These are phyloP conservation scores for Scalesia atractyloides DNA, from an alignment of 129 eudicot genomes.

Conservation along the genomic window DNA sequence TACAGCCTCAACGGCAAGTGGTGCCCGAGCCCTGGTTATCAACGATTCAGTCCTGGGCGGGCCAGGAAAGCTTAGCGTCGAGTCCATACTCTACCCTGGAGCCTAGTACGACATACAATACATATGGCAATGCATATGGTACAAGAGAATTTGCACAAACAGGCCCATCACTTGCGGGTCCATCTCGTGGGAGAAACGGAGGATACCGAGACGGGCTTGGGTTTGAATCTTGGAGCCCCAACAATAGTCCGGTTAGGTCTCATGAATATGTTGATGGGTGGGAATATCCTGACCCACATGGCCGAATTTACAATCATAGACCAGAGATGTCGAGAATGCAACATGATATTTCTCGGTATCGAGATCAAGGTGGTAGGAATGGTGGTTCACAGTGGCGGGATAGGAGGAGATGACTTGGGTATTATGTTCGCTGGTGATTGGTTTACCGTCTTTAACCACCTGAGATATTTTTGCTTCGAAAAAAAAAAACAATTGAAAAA, in stretches of 20 bases:
- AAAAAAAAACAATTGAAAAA: slow-evolving; percentile 14
- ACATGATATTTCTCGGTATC: slow-evolving; percentile 34
- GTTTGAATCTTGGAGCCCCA: slow-evolving; percentile 73
- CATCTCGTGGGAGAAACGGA: slow-evolving; percentile 44
- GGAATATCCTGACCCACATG: slow-evolving; percentile 37
- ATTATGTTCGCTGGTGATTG: not conserved
- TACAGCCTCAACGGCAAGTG: slow-evolving; percentile 24
- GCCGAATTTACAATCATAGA: slow-evolving; percentile 32
- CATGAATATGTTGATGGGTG: slow-evolving; percentile 41
- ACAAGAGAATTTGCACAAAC: slow-evolving; percentile 30
- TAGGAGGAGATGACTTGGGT: slow-evolving; percentile 44
- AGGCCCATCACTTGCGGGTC: slow-evolving; percentile 30
- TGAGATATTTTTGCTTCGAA: not conserved
- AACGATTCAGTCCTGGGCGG: slow-evolving; percentile 37
- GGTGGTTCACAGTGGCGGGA: slow-evolving; percentile 60
- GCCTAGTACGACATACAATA: slow-evolving; percentile 36
- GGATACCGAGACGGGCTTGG: slow-evolving; percentile 32
- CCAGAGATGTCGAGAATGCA: slow-evolving; percentile 42
- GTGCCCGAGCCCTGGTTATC: slow-evolving; percentile 30
- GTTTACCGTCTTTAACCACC: not conserved
- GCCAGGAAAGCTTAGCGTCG: slow-evolving; percentile 36
- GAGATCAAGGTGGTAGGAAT: slow-evolving; percentile 41
- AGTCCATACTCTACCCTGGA: slow-evolving; percentile 34
- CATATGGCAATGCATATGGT: slow-evolving; percentile 30
- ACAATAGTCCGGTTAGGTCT: slow-evolving; percentile 57